phyloP scores from a whole-genome alignment of 768 basidiomycete species.

The Suillus spraguei region DNA sequence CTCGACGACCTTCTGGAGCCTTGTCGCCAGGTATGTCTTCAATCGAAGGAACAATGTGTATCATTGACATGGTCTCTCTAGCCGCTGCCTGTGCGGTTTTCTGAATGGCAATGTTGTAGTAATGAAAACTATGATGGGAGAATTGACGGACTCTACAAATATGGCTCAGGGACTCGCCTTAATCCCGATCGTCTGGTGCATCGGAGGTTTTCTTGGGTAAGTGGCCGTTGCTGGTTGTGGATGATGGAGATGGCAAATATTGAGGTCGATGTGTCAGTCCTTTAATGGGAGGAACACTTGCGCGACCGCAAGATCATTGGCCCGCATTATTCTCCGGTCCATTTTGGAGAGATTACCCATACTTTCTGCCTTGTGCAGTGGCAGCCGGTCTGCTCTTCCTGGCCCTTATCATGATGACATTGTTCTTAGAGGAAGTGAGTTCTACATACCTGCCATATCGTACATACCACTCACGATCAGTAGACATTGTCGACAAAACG shows the following conservation, averaged over 20 bases:
- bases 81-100: conserved; percentile 38
- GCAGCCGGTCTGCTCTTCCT: conserved; percentile 20
- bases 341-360: conserved; percentile 39
- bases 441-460: background rate
- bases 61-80: conserved; percentile 7
- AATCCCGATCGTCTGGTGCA: conserved; percentile 30
- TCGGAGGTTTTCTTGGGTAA: conserved; percentile 38
- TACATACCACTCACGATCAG: background rate
- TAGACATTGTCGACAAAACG: conserved; percentile 1
- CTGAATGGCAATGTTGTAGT: conserved; percentile 50
- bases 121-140: conserved; percentile 72
- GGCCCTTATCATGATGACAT: conserved; percentile 19
- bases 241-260: background rate
- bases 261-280: conserved; percentile 48
- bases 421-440: conserved; percentile 35
- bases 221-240: conserved; percentile 10
- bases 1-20: conserved; percentile 52
- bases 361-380: conserved; percentile 38
- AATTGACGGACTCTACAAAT: conserved; percentile 48
- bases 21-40: conserved; percentile 54
- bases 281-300: conserved; percentile 58
- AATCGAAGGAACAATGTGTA: background rate
- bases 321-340: conserved; percentile 45
- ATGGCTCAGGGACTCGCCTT: conserved; percentile 38
- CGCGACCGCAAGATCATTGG: conserved; percentile 56